Evolutionary conservation across 441 rosid genomes (phyloP).

Genomic region (Jatropha podagrica): DNA sequence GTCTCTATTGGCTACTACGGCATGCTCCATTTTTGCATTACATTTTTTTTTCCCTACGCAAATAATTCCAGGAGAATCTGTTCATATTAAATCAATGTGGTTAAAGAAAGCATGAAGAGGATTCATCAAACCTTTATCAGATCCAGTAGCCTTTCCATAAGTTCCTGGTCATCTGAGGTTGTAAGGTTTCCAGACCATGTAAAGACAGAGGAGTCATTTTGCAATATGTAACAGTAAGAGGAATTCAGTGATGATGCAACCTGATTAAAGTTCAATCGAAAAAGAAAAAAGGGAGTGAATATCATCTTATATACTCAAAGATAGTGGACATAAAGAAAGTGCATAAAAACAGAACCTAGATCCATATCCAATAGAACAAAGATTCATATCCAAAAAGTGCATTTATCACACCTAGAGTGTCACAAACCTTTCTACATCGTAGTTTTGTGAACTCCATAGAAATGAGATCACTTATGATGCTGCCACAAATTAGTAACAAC

Average conservation of each 20-base stretch:
- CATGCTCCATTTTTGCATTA: background rate
- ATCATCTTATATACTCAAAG: background rate
- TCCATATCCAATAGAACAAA: slow-evolving; percentile 1
- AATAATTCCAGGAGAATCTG: background rate
- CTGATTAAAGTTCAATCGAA: slow-evolving; percentile 40
- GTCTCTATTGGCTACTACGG: background rate
- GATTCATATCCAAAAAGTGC: background rate
- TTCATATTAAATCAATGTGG: slow-evolving; percentile 13
- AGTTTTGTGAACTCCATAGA: background rate
- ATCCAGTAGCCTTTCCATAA: slow-evolving; percentile 89
- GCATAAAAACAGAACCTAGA: background rate
- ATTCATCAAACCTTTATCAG: slow-evolving; percentile 67
- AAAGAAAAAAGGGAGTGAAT: slow-evolving; percentile 1
- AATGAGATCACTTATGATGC: background rate
- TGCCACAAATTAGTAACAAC: background rate
- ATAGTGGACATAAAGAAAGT: background rate
- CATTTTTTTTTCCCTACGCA: background rate
- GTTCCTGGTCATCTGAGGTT: slow-evolving; percentile 74
- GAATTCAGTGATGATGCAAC: slow-evolving; percentile 86
- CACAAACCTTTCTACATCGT: background rate
- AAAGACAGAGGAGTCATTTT: slow-evolving; percentile 67
- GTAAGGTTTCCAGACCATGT: slow-evolving; percentile 95
- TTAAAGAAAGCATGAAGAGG: slow-evolving; percentile 15
- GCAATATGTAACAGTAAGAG: slow-evolving; percentile 90
- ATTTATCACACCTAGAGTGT: background rate